Evolutionary conservation across 1,284 basidiomycete species (phyloP), one percentile per base, ranked within the genome.

Genomic region (Cryptococcus sp.): DNA sequence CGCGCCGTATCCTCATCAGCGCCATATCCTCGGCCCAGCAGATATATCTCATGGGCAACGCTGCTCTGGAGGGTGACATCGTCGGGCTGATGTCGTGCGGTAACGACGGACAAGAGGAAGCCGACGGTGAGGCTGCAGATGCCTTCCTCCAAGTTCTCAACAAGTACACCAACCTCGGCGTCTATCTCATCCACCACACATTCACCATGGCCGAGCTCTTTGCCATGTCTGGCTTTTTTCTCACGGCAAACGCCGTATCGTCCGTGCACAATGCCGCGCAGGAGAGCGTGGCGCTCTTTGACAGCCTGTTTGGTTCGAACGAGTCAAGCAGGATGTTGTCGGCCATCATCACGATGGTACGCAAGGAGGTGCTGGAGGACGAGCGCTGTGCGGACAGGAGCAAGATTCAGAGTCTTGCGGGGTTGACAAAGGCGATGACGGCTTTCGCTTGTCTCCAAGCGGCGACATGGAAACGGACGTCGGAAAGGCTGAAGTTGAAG

Each of bases 151-250:
- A 73, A 47, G 66, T 80, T 2, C 70, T 81, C 38, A 79, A 81
- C 65, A 73, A 76, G 50, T 81, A 80, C 62, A 81, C 80, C n/a
- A 79, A 80, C 52, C 68, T 80, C 1, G 80, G 80, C n/a, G 77
- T 81, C 58, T 81, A 81, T 59, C 55, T 81, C 50, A 76, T 79
- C 16, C 79, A 80, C 56, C 79, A 80, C 62, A 76, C 78, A 2
- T 80, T 81, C 61, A 80, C 80, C 12, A 69, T 82, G 44, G 78
- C 79, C 20, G 81, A 82, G 59, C 75, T 82, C 28, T 80, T 82
- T 59, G 67, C 80, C 45, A 79, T 81, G 78, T 76, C 78, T 28
- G 77, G 79, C 5, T 79, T 82, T 65, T 77, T 78, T 64, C 73
- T 82, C 50, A 78, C 78, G 0, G 65, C 72, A 18, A 73, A 71